Percentiles rank a stretch among this genome's conserved stretches.
Conservation (phyloP, 371 early-diverging fungal genomes). For the Chytridium lagenaria region DNA sequence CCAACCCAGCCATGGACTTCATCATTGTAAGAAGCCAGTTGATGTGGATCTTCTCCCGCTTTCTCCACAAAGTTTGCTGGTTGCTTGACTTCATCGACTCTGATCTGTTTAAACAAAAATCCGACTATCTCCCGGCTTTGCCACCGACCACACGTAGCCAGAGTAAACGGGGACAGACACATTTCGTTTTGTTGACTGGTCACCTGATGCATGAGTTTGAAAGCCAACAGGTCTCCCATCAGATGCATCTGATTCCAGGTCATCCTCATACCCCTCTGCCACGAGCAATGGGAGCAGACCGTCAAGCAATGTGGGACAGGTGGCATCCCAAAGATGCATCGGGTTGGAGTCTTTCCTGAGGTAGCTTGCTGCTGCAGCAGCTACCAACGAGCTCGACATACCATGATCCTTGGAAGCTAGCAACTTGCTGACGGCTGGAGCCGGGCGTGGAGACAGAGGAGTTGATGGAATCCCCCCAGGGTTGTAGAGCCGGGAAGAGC, state of each 20-base stretch:
- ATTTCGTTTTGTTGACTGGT: neutral
- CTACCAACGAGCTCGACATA: neutral
- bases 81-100: neutral
- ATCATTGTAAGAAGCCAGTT: neutral
- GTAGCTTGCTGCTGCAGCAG: neutral
- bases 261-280: neutral
- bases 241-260: too few relatives aligned
- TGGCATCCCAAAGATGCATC: constrained; percentile 9
- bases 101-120: neutral
- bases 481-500: neutral
- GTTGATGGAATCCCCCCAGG: neutral
- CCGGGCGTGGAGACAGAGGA: neutral
- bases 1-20: neutral
- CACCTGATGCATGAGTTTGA: too few relatives aligned
- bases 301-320: neutral
- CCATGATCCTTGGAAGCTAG: neutral
- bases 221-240: too few relatives aligned
- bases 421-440: neutral
- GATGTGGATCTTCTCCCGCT: constrained; percentile 1
- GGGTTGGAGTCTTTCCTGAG: neutral
- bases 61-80: neutral
- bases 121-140: neutral
- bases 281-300: constrained; percentile 5
- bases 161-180: neutral
- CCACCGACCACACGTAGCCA: constrained; percentile 11